Evolutionary conservation across 2,329 filamentous ascomycete genomes (phyloP).

Genomic region (Ceratocystis variospora): DNA sequence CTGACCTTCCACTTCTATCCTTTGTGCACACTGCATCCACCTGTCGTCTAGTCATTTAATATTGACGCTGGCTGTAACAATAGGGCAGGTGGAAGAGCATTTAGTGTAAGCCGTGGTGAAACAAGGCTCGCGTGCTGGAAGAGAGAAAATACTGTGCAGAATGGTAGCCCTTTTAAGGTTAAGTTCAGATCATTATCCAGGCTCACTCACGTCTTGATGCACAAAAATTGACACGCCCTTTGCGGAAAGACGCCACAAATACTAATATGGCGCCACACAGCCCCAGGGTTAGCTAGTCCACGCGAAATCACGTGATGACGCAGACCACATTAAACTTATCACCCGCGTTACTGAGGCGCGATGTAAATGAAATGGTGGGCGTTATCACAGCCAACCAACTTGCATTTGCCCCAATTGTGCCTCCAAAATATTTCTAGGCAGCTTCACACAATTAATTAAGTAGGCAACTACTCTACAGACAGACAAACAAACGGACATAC

Average conservation of each 20-base stretch:
- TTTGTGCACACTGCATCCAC: background rate
- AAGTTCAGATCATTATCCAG: background rate
- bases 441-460: background rate
- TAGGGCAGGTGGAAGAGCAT: background rate
- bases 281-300: background rate
- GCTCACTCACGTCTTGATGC: background rate
- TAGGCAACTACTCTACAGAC: background rate
- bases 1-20: background rate
- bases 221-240: background rate
- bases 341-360: background rate
- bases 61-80: background rate
- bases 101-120: background rate
- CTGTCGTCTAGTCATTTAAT: background rate
- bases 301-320: conserved; percentile 13
- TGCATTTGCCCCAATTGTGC: background rate
- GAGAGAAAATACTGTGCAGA: background rate
- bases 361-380: background rate
- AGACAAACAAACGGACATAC: background rate
- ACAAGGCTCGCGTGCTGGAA: background rate
- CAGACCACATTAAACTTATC: background rate
- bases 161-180: background rate
- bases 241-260: background rate
- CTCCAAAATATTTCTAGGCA: conserved; percentile 2
- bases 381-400: background rate
- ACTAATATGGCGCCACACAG: background rate